Evolutionary conservation across 2,329 filamentous ascomycete species (phyloP), one percentile per base, ranked within the genome.

Genomic region (Aspergillus tamarii): DNA sequence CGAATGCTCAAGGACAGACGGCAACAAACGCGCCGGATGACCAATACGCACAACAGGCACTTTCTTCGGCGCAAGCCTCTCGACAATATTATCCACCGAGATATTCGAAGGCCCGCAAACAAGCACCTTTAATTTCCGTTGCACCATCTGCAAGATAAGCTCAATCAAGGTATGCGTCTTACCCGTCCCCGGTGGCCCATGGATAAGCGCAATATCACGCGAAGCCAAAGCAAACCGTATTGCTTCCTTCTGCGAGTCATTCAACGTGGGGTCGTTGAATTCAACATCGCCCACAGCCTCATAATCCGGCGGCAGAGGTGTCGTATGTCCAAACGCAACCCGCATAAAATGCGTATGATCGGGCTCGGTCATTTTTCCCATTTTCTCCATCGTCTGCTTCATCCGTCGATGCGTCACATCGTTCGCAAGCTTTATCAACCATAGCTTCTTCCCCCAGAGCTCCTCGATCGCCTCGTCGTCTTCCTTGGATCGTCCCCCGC

Each of bases 31-130:
- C 1, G 95, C 95, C 0, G 95, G 95, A 77, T 99, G 95, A 1
- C 95, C 95, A 0, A 99, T 87, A 1, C 95, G 90, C 41, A 98
- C 86, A 71, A 98, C 93, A 0, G 93, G 90, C 1, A 97, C 84
- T 72, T 93, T 93, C 77, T 94, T 91, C 0, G 91, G 88, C 2
- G 93, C 88, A 1, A 98, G 85, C 9, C 95, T 89, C 79, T 99
- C 95, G 10, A 97, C 94, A 63, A 99, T 96, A 74, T 99, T 99
- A 84, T 99, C 95, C 1, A 99, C 95, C 0, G 93, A 95, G 70
- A 99, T 94, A 76, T 99, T 99, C 34, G 93, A 97, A 0, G 95
- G 95, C 0, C 94, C 95, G 72, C 95, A 98, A n/a, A 98, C 94
- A 1, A 98, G 84, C 12, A 98, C 84, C 1, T 93, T 88, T 60